These are phyloP conservation scores for Spiromastix sp. DNA, from an alignment of 2,329 filamentous ascomycete genomes.

Conservation along the genomic window DNA sequence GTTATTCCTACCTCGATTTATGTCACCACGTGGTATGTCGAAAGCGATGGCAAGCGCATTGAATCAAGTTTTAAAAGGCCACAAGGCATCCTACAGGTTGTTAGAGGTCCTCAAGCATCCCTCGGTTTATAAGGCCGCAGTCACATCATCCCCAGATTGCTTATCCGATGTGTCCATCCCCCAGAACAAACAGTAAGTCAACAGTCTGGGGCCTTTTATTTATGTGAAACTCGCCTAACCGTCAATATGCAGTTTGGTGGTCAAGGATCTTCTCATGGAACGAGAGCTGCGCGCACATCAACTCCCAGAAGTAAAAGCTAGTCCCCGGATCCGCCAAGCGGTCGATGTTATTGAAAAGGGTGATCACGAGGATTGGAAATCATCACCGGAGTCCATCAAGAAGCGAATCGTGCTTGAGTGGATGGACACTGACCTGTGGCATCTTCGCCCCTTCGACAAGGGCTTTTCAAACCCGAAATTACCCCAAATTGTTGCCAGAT, in stretches of 20 bases:
- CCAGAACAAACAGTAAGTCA: neutral
- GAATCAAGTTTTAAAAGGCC: slow-evolving; percentile 6
- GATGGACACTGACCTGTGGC: slow-evolving; percentile 11
- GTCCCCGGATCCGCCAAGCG: slow-evolving; percentile 7
- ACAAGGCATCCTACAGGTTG: slow-evolving; percentile 9
- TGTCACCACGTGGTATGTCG: too few species aligned
- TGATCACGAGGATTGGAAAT: slow-evolving; percentile 8
- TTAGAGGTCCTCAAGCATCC: slow-evolving; percentile 7
- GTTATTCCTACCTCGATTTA: too few species aligned
- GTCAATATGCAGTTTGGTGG: slow-evolving; percentile 5
- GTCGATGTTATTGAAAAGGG: slow-evolving; percentile 8
- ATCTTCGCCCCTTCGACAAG: slow-evolving; percentile 6
- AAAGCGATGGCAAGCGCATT: slow-evolving; percentile 9
- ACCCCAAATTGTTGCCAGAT: slow-evolving; percentile 8
- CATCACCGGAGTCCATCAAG: slow-evolving; percentile 6
- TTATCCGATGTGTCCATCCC: neutral
- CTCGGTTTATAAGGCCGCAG: slow-evolving; percentile 8
- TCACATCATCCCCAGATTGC: neutral
- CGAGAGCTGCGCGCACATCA: slow-evolving; percentile 8
- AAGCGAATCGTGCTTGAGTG: slow-evolving; percentile 9
- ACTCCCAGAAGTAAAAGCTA: slow-evolving; percentile 7
- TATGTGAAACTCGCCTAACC: neutral
- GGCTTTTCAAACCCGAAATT: slow-evolving; percentile 10
- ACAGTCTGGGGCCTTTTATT: neutral
- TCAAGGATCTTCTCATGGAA: slow-evolving; percentile 8